A percentile compares a stretch with the other conserved stretches of the same genome.
Evolutionary conservation across 441 rosid species (phyloP).

Genomic region (Hypseocharis bilobata): DNA sequence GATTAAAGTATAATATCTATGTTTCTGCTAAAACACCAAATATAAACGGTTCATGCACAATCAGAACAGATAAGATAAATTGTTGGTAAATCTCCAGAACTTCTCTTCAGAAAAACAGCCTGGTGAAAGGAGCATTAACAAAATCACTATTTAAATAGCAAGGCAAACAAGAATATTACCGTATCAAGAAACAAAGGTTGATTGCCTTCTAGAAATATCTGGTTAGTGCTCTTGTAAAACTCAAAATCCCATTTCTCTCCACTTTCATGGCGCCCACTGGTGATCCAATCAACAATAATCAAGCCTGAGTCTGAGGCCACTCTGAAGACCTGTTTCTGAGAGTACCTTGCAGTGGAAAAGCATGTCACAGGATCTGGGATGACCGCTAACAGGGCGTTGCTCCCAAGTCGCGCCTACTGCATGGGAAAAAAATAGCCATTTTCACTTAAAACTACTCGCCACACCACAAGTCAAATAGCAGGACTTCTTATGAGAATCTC

Average conservation of each 20-base stretch:
- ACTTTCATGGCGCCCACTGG: conserved; percentile 84
- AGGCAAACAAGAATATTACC: conserved; percentile 27
- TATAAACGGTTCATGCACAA: no score
- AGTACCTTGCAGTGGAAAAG: conserved; percentile 77
- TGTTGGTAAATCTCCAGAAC: background rate
- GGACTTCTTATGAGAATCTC: background rate
- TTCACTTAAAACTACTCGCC: conserved; percentile 12
- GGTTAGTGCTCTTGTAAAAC: conserved; percentile 73
- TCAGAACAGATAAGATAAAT: background rate
- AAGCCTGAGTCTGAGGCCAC: conserved; percentile 56
- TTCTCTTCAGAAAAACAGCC: background rate
- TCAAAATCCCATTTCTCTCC: conserved; percentile 90
- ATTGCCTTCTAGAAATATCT: conserved; percentile 46
- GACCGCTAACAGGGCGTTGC: conserved; percentile 53
- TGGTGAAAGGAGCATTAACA: background rate
- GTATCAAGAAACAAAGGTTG: conserved; percentile 75
- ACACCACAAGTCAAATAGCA: conserved; percentile 8
- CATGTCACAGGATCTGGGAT: conserved; percentile 93
- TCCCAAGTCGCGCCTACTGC: conserved; percentile 74
- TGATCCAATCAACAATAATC: conserved; percentile 82
- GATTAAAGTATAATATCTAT: no score
- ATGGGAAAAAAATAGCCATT: conserved; percentile 22
- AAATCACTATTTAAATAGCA: background rate
- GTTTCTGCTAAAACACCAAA: no score
- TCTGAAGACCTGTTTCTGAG: conserved; percentile 72